Conservation (phyloP, 805 yeast species). For the Metschnikowia shivogae region DNA sequence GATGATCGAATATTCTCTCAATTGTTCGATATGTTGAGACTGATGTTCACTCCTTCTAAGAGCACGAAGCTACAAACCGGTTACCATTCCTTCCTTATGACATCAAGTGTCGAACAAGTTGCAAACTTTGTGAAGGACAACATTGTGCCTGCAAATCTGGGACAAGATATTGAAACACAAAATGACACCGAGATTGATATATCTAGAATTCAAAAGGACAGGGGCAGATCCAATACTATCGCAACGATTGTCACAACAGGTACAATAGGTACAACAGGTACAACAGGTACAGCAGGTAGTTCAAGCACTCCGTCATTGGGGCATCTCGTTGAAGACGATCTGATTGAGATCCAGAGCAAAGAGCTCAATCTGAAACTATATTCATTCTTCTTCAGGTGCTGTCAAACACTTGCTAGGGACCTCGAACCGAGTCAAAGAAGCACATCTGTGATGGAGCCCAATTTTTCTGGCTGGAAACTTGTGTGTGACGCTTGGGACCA, state of each 20-base stretch:
- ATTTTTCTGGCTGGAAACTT: constrained; percentile 7
- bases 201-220: not conserved
- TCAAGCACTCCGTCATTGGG: not conserved
- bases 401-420: constrained; percentile 4
- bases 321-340: constrained; percentile 1
- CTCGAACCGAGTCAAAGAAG: not conserved
- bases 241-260: not conserved
- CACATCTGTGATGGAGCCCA: not conserved
- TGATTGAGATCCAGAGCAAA: constrained; percentile 1
- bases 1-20: constrained; percentile 3
- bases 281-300: not conserved
- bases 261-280: not conserved
- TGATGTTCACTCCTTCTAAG: constrained; percentile 10
- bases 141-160: not conserved
- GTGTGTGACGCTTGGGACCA: constrained; percentile 10
- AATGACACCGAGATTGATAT: constrained; percentile 1
- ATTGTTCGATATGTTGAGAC: constrained; percentile 7
- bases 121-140: constrained; percentile 7
- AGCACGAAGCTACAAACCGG: constrained; percentile 4
- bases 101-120: constrained; percentile 8
- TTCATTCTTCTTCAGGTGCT: constrained; percentile 8
- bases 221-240: constrained; percentile 1
- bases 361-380: constrained; percentile 7
- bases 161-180: not conserved
- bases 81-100: not conserved